These are phyloP conservation scores for Aegilops longissima DNA, from an alignment of 176 grass and related monocot genomes.

Conservation along the genomic window DNA sequence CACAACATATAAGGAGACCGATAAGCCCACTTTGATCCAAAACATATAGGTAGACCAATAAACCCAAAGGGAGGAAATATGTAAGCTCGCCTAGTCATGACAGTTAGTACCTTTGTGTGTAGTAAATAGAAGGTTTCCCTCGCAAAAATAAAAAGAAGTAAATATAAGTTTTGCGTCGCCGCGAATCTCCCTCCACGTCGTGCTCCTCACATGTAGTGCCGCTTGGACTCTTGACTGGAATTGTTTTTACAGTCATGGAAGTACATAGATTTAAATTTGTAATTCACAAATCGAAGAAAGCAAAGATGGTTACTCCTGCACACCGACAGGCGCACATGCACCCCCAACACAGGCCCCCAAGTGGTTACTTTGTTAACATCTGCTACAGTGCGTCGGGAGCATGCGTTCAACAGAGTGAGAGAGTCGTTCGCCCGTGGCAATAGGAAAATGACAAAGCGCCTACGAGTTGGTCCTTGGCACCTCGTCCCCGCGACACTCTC, in stretches of 20 bases:
- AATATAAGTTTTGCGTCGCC: no score
- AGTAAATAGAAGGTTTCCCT: no score
- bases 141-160: no score
- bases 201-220: neutral
- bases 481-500: neutral
- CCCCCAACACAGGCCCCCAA: neutral
- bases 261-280: neutral
- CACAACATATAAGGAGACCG: no score
- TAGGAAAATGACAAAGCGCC: neutral
- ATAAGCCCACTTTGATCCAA: no score
- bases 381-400: neutral
- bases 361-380: neutral
- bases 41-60: no score
- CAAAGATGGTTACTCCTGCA: neutral
- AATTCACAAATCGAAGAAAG: neutral
- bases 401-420: no score
- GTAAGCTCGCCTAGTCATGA: no score
- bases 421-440: neutral
- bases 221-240: neutral
- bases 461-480: neutral
- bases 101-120: no score
- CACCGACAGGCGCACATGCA: neutral
- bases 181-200: neutral
- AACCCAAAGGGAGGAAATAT: no score
- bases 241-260: neutral